Base-by-base conservation (phyloP, 108 stramenopile species). In the Nannochloropsis salina region DNA sequence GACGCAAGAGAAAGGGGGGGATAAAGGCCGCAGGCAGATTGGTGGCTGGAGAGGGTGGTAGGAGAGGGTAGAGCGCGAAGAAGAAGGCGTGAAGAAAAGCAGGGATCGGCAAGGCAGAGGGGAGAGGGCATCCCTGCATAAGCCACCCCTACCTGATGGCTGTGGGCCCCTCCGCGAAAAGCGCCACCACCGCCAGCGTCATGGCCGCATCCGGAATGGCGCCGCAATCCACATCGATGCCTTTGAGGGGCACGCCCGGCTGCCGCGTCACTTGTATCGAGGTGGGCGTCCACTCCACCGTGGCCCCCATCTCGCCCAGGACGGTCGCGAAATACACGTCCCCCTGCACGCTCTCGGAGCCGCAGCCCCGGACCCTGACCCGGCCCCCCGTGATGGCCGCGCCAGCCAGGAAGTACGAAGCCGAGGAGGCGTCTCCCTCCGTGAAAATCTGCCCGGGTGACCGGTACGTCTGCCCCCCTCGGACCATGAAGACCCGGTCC, bases 181-280 rank as follows among this genome's bases (percentile, higher is more conserved):
- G 88, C 0, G 96, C 98, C 8, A 95, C 95, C 79, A 97, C 96
- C 21, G 97, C 97, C 42, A 98, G 91, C 31, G 97, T 98, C 98
- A 98, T 98, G 82, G 98, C 96, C 80, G 96, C 98, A 93, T 98
- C 98, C 8, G 98, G 98, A 83, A 98, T 98, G 83, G 94, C 95
- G 11, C 95, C 95, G 92, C 97, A 98, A 87, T 98, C 97, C 31
- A 97, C 96, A 90, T 97, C 96, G 44, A 44, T 84, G 8, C 51
- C 95, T 91, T 93, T 94, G 44, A 98, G 93, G 42, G 88, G 90
- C 1, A 91, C 91, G 21, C 79, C 86, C 9, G 93, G 92, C 86
- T 95, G 95, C 44, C 96, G 89, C 40, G 94, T 93, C 61, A 97
- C 95, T 22, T 97, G 97, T 84, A 98, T 98, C 84, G 91, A 91